Evolutionary conservation across 23 red algal species (phyloP), one percentile per base, ranked within the genome.

Genomic region (Gracilaria gracilis): DNA sequence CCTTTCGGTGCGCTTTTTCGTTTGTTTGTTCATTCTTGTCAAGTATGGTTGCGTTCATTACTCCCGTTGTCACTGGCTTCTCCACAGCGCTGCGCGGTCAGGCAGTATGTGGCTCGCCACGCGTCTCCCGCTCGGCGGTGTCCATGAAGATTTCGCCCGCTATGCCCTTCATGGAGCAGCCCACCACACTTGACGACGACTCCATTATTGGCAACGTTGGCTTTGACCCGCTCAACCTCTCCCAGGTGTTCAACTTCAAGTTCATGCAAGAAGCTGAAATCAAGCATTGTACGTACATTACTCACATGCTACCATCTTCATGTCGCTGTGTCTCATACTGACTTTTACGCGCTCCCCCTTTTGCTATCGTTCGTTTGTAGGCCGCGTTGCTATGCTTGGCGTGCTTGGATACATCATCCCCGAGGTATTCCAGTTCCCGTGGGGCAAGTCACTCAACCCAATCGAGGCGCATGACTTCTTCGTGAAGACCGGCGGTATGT

Each of bases 261-360:
- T 99, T 87, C 69, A 90, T 97, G 95, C 88, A 92, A 49, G 95
- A 97, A 75, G 95, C 95, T n/a, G 95, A 97, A 55, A 91, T 97
- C 62, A 97, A 97, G 73, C 88, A 97, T 44, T 93, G 87, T 86
- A 71, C 51, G 82, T 86, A 17, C 23, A 62, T 55, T 1, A 53
- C 4, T 59, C 72, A 49, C 1, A 32, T 38, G 8, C 32, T 32
- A 11, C 9, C 39, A 48, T 31, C 9, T 14, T 16, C n/a, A 20
- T 34, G 40, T 48, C 47, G 9, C 25, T 23, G 75, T 51, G 40
- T 3, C 13, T 9, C 25, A 32, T 29, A 14, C 51, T 79, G 12
- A 79, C 75, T 8, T 36, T 13, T 19, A 1, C 64, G n/a, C 37
- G 16, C 3, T 19, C 38, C 29, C 16, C 9, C 34, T 0, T 72